Percentiles rank a stretch among this genome's conserved stretches.
phyloP scores from a whole-genome alignment of 208 protist species.

The Dictyostelium gargantuum region DNA sequence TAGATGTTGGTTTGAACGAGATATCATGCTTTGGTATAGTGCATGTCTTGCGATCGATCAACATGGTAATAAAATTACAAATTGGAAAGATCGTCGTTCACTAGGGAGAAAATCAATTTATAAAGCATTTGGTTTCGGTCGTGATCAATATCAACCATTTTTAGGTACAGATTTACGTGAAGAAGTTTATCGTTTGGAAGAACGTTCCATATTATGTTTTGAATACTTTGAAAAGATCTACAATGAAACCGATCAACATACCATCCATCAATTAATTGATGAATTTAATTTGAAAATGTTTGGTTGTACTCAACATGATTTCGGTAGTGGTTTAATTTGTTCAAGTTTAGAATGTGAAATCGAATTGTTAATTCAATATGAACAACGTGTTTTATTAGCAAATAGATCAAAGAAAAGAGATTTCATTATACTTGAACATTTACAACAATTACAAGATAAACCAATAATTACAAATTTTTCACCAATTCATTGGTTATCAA shows the following conservation, averaged over 20 bases:
- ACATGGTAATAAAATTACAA: neutral
- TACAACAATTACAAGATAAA: neutral
- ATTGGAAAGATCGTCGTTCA: neutral
- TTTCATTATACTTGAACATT: neutral
- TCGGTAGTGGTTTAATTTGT: neutral
- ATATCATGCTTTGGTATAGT: conserved; percentile 59
- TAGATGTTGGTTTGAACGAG: conserved; percentile 54
- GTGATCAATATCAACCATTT: conserved; percentile 8
- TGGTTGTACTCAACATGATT: neutral
- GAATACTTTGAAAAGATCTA: neutral
- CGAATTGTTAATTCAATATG: conserved; percentile 25
- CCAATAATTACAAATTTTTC: neutral
- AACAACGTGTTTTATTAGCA: conserved; percentile 26
- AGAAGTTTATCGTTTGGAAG: conserved; percentile 15
- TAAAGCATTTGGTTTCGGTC: conserved; percentile 53
- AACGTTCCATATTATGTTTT: neutral
- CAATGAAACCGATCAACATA: neutral
- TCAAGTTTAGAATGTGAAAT: neutral
- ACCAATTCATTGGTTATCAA: conserved; percentile 13
- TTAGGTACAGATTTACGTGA: conserved; percentile 32
- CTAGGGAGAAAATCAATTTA: conserved; percentile 16
- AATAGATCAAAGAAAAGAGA: conserved; percentile 40
- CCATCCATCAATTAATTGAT: neutral
- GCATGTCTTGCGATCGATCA: conserved; percentile 1
- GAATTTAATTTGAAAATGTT: neutral